Conservation (phyloP, 768 basidiomycete genomes). For the Wakefieldia striispora region DNA sequence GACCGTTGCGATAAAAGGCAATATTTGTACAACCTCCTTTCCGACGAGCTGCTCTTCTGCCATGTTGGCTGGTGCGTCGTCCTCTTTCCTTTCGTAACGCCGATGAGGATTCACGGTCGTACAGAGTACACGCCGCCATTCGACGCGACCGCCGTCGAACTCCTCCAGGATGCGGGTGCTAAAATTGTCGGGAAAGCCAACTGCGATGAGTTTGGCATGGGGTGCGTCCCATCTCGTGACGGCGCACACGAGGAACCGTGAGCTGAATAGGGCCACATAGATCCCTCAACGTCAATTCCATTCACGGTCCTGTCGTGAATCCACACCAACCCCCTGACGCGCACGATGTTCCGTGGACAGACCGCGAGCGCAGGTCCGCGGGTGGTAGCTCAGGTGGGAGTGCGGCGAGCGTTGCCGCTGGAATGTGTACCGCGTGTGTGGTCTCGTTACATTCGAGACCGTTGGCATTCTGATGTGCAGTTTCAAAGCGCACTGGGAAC, state of each 20-base stretch:
- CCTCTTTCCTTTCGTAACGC: neutral
- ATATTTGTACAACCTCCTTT: conserved; percentile 67
- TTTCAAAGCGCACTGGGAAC: conserved; percentile 77
- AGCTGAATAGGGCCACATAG: conserved; percentile 32
- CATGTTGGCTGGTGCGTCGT: conserved; percentile 59
- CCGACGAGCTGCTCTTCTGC: conserved; percentile 77
- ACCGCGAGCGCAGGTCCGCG: conserved; percentile 55
- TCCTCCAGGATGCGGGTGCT: conserved; percentile 61
- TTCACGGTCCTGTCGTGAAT: conserved; percentile 78
- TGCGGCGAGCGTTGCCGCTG: conserved; percentile 87
- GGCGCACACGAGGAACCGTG: neutral
- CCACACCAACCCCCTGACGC: conserved; percentile 45
- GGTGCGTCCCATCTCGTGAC: conserved; percentile 45
- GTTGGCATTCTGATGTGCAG: conserved; percentile 1
- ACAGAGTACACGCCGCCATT: conserved; percentile 77
- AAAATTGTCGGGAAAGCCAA: conserved; percentile 85
- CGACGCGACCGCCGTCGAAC: conserved; percentile 78
- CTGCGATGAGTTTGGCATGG: conserved; percentile 99
- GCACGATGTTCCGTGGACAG: conserved; percentile 19
- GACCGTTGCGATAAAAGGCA: conserved; percentile 79
- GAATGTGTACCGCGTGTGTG: conserved; percentile 80
- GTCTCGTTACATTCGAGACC: neutral
- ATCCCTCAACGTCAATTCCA: conserved; percentile 73
- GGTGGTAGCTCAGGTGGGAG: conserved; percentile 96
- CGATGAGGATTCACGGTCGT: neutral